phyloP scores from a whole-genome alignment of 495 filamentous ascomycete species.

The Aspergillus steynii region DNA sequence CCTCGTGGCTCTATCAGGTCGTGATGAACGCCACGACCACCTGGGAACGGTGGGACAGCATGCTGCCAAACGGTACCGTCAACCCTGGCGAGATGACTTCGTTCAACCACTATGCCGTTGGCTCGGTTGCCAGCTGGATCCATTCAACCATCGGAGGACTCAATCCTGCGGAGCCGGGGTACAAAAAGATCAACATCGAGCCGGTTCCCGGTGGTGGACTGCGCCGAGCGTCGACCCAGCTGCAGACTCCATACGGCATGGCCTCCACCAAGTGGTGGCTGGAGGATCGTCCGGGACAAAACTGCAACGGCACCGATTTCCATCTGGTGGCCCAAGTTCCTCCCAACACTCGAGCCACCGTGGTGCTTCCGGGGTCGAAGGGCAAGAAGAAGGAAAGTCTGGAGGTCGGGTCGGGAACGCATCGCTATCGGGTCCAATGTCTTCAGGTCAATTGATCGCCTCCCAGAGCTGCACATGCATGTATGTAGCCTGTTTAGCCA shows the following conservation, averaged over 20 bases:
- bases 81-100: constrained; percentile 56
- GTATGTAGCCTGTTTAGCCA: not conserved
- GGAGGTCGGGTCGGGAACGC: constrained; percentile 1
- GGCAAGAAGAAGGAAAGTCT: not conserved
- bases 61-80: constrained; percentile 48
- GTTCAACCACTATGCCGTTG: constrained; percentile 56
- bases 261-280: constrained; percentile 3
- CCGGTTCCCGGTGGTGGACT: constrained; percentile 12
- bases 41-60: constrained; percentile 59
- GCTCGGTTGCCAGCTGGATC: constrained; percentile 39
- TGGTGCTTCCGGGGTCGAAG: not conserved
- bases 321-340: constrained; percentile 2
- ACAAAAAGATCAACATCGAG: constrained; percentile 13
- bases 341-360: constrained; percentile 2
- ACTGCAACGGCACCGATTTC: constrained; percentile 1
- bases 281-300: not conserved
- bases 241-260: constrained; percentile 9
- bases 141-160: constrained; percentile 27
- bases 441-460: not conserved
- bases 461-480: not conserved
- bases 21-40: constrained; percentile 53
- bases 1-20: constrained; percentile 55
- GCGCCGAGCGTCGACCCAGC: constrained; percentile 2
- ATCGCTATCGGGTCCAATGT: not conserved
- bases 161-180: constrained; percentile 13